phyloP scores from a whole-genome alignment of 2,329 filamentous ascomycete species.

The Botryotinia globosa region DNA sequence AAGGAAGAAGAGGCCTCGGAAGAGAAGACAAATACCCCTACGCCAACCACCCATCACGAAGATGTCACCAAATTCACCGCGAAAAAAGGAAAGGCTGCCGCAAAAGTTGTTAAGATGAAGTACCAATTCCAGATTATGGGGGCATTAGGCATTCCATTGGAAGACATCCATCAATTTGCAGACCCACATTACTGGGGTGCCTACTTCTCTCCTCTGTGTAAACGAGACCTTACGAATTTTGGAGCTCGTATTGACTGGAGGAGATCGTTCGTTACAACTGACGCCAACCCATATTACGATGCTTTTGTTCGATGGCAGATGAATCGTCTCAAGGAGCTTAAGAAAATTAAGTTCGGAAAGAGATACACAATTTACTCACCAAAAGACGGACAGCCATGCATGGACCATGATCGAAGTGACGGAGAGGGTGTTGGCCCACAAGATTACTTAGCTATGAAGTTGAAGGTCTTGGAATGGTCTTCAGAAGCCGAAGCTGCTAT shows the following conservation, averaged over 20 bases:
- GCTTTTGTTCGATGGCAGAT: conserved; percentile 97
- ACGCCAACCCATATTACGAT: conserved; percentile 96
- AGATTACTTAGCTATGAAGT: conserved; percentile 89
- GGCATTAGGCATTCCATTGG: conserved; percentile 78
- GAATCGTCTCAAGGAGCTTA: conserved; percentile 81
- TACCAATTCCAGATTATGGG: conserved; percentile 97
- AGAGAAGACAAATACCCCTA: conserved; percentile 49
- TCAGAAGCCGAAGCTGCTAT: conserved; percentile 69
- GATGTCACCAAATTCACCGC: conserved; percentile 89
- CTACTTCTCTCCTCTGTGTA: conserved; percentile 82
- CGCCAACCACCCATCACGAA: conserved; percentile 67
- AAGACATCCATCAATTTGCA: conserved; percentile 91
- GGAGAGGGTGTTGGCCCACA: conserved; percentile 83
- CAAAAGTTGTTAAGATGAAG: conserved; percentile 89
- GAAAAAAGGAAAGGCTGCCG: conserved; percentile 87
- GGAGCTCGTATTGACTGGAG: conserved; percentile 92
- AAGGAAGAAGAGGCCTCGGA: conserved; percentile 57
- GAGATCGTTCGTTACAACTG: conserved; percentile 87
- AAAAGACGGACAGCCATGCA: conserved; percentile 83
- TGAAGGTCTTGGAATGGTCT: conserved; percentile 88
- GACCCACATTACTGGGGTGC: conserved; percentile 90
- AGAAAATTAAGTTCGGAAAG: conserved; percentile 92
- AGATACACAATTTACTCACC: conserved; percentile 91
- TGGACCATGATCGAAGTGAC: conserved; percentile 80
- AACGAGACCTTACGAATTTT: conserved; percentile 76